Evolutionary conservation across 805 yeast genomes (phyloP), one percentile per base, ranked within the genome.

Genomic region (Yueomyces sp.): DNA sequence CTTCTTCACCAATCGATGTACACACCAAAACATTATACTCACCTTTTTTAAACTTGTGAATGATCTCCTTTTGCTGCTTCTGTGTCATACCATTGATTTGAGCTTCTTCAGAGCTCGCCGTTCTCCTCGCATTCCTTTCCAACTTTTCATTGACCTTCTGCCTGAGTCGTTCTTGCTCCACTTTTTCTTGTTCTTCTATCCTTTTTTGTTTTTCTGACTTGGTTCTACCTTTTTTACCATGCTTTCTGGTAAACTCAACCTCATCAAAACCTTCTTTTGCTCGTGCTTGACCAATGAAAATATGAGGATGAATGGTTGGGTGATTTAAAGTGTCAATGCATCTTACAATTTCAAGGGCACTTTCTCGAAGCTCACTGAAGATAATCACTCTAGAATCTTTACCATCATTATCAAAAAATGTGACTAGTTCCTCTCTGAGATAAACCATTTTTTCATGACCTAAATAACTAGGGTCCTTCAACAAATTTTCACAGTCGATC

Each of bases 1-100:
- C 99, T 68, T 92, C 99, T 60, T 92, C 99, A 40, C 97, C 99
- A 56, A 92, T 90, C 0, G 96, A 87, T 0, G 99, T 92, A 4
- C 97, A 96, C 4, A 92, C 95, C 26, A 92, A 65, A 6, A 85
- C 77, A 56, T 92, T 94, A 54, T 76, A 75, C 1, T 62, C 68
- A 5, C 95, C 96, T 0, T 62, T 54, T 53, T 81, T 84, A 63
- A 92, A 92, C 45, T 79, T 69, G 31, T 72, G 72, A 30, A 92
- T 80, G 8, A 85, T 72, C 44, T 79, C 81, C 51, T 85, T 86
- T 55, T 92, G 99, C 39, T 75, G 71, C 53, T 83, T 84, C 55
- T 92, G 99, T 36, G 76, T 78, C 97, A 92, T 90, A 5, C 97
- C 97, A 39, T 72, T 76, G 26, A 74, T 49, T 47, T 83, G 88